Percentiles rank a stretch among this genome's conserved stretches.
Conservation (phyloP, 1,139 yeast species). For the Candida sp. region DNA sequence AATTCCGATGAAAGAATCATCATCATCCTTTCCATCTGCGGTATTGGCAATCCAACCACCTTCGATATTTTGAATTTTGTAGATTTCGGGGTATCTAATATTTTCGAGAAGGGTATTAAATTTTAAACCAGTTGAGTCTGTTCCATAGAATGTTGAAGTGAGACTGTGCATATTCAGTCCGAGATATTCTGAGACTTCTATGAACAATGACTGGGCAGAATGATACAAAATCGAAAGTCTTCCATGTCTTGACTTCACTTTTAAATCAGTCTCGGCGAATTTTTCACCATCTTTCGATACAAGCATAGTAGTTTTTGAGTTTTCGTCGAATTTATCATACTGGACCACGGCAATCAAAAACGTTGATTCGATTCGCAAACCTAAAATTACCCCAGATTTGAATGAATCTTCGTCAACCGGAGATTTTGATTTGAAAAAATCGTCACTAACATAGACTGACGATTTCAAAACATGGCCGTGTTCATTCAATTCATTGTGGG, state of each 20-base stretch:
- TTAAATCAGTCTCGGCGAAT: conserved; percentile 53
- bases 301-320: conserved; percentile 43
- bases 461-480: conserved; percentile 43
- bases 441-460: conserved; percentile 42
- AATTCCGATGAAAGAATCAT: conserved; percentile 21
- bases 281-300: conserved; percentile 56
- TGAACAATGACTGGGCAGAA: conserved; percentile 51
- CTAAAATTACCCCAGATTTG: conserved; percentile 40
- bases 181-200: conserved; percentile 42
- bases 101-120: conserved; percentile 47
- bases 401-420: conserved; percentile 17
- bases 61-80: conserved; percentile 58
- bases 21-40: conserved; percentile 17
- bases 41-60: conserved; percentile 67
- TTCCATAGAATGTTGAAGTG: conserved; percentile 46
- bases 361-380: conserved; percentile 46
- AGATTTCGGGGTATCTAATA: conserved; percentile 41
- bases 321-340: conserved; percentile 41
- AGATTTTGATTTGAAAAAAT: conserved; percentile 46
- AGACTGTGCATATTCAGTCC: conserved; percentile 11
- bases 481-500: conserved; percentile 38
- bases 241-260: conserved; percentile 41
- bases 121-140: conserved; percentile 63
- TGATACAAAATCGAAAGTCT: conserved; percentile 54
- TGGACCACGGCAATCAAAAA: conserved; percentile 53